Evolutionary conservation across 257 asterid genomes (phyloP), one percentile per base, ranked within the genome.

Genomic region (Solanum appendiculatum): DNA sequence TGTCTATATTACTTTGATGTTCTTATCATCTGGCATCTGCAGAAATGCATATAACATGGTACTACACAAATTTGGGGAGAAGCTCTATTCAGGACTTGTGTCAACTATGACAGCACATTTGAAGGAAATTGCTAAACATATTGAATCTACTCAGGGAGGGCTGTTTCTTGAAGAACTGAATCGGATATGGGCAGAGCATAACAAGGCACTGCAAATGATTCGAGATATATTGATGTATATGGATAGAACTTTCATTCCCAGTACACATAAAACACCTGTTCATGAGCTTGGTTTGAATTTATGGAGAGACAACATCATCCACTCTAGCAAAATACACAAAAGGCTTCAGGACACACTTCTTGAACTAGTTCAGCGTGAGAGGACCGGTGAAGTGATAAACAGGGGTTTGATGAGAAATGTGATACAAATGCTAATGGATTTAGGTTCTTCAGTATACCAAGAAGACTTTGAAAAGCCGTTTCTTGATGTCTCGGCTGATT

Each of bases 11-110:
- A 80, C 66, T 29, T 80, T 46, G 64, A 42, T n/a, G 75, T 40
- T 58, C 83, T 85, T 64, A 66, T 13, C 69, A 37, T 58, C 14
- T 86, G 83, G 34, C 34, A 48, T 48, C 16, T 72, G 73, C 91
- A 89, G 91, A 85, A 89, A 87, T 87, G 91, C 91, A 64, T 89
- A 89, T 64, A 89, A 89, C 72, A 89, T 89, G 91, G 90, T 89
- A n/a, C 86, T 89, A 66, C 91, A 89, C 84, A 89, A 89, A 82
- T 89, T 86, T 82, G 91, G 91, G 63, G 91, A 89, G 85, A 89
- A 82, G 75, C 88, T 89, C 18, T 89, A 89, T 86, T 81, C 90
- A n/a, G 91, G 91, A 36, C 91, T 89, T 44, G 91, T 89, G 66
- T 85, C 88, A 27, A 89, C 91, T 56, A 87, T 89, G 91, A 89